phyloP scores from a whole-genome alignment of 192 early-diverging fungal genomes.

The Geranomyces variabilis region DNA sequence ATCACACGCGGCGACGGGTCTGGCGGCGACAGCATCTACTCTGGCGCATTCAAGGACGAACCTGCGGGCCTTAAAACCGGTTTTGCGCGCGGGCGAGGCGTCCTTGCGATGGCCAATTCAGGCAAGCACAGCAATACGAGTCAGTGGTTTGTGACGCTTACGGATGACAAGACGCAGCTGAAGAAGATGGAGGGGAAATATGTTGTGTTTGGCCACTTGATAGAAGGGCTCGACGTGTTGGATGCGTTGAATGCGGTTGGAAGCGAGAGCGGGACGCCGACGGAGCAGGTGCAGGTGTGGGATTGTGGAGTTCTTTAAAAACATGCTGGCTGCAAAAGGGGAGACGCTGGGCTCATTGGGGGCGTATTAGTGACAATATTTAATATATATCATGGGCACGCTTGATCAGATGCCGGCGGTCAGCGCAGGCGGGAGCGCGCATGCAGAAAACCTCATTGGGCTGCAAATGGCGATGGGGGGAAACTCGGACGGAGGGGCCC shows the following conservation, averaged over 20 bases:
- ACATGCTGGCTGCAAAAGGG: no score
- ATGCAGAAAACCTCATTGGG: no score
- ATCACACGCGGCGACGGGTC: slow-evolving; percentile 44
- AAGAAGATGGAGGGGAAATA: slow-evolving; percentile 65
- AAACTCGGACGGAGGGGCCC: no score
- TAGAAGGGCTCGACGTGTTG: slow-evolving; percentile 22
- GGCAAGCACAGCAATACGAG: slow-evolving; percentile 72
- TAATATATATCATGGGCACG: no score
- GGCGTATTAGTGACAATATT: no score
- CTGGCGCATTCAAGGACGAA: slow-evolving; percentile 76
- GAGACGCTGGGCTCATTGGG: no score
- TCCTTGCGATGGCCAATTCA: slow-evolving; percentile 84
- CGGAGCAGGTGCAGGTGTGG: slow-evolving; percentile 16
- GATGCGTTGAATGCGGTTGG: slow-evolving; percentile 29
- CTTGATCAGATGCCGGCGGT: no score
- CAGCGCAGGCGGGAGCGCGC: no score
- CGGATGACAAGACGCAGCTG: slow-evolving; percentile 73
- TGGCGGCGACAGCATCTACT: slow-evolving; percentile 79
- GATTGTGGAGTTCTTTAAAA: slow-evolving; percentile 39
- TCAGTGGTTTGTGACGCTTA: slow-evolving; percentile 86
- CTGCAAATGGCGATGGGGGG: no score
- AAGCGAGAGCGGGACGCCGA: slow-evolving; percentile 22
- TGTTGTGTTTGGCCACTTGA: slow-evolving; percentile 62
- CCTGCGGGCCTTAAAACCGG: slow-evolving; percentile 33
- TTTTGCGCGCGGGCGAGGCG: slow-evolving; percentile 5